phyloP scores from a whole-genome alignment of 2,329 filamentous ascomycete genomes.

The Simplicillium sp. region DNA sequence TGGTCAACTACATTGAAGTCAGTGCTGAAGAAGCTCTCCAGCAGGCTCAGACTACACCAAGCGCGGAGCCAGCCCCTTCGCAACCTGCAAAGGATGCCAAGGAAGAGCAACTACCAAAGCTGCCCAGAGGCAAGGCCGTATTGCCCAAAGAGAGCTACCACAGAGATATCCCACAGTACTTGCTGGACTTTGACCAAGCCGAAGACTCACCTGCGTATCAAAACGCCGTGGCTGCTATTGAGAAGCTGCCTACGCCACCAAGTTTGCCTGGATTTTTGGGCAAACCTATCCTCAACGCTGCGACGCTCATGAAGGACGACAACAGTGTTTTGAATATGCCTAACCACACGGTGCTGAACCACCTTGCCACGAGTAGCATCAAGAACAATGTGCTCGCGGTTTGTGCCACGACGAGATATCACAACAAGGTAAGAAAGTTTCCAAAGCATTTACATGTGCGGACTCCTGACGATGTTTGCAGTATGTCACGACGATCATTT shows the following conservation, averaged over 20 bases:
- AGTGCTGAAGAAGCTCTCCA: constrained; percentile 59
- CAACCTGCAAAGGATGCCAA: constrained; percentile 22
- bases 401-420: constrained; percentile 94
- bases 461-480: constrained; percentile 24
- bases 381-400: constrained; percentile 93
- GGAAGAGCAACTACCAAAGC: constrained; percentile 32
- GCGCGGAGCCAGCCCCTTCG: constrained; percentile 16
- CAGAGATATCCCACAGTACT: constrained; percentile 69
- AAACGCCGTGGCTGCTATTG: constrained; percentile 64
- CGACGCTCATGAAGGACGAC: constrained; percentile 91
- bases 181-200: constrained; percentile 76
- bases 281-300: constrained; percentile 89
- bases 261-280: constrained; percentile 81
- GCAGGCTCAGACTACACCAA: constrained; percentile 11
- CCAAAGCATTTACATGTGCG: background rate
- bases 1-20: constrained; percentile 98
- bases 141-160: constrained; percentile 54
- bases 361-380: constrained; percentile 94
- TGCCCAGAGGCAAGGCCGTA: constrained; percentile 44
- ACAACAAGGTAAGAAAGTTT: constrained; percentile 62
- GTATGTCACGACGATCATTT: constrained; percentile 97
- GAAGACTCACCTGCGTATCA: constrained; percentile 70
- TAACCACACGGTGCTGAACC: constrained; percentile 94
- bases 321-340: constrained; percentile 95
- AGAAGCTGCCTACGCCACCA: constrained; percentile 75